Evolutionary conservation across 2,329 filamentous ascomycete species (phyloP), one percentile per base, ranked within the genome.

Genomic region (Fusarium nematophilum): DNA sequence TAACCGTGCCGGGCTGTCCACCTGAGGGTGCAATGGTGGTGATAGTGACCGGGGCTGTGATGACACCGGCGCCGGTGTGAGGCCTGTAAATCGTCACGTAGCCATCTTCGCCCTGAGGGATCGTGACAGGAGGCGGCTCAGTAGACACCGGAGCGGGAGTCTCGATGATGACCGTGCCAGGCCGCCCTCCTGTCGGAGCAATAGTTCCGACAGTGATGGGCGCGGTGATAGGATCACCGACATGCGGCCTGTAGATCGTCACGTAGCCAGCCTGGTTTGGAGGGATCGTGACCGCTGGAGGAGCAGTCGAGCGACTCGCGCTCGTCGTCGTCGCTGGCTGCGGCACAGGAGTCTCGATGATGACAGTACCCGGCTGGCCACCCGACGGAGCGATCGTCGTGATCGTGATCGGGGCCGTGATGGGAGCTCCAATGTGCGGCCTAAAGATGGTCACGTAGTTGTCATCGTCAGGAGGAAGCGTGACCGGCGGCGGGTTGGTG

Each of bases 131-230:
- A 8, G 58, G 42, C 6, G 18, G 17, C 9, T 49, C 10, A 23
- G 38, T 36, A 9, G 15, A 15, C 17, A 44, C 55, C 6, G 55
- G 55, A 13, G 15, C 59, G 26, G 59, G 59, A 3, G 59, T 62
- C 47, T 62, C 59, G 11, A 62, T 62, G 8, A 62, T 59, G 18
- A 62, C 58, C 1, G 58, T 62, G 18, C 59, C 59, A 11, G 59
- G 59, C 27, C 62, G 59, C 45, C 59, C 59, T 43, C 44, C 59
- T 14, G 54, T 39, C 25, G 59, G 59, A 43, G 49, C 54, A 55
- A 62, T 63, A 31, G 59, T 60, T 44, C 59, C 60, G 44, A 60
- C 59, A 36, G 59, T 63, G 9, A 62, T 47, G n/a, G 49, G 59
- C 8, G 29, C 59, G 29, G 59, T 63, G 29, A 62, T 63, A 1